Evolutionary conservation across 331 rosid genomes (phyloP), one percentile per base, ranked within the genome.

Genomic region (Acacia concinna): DNA sequence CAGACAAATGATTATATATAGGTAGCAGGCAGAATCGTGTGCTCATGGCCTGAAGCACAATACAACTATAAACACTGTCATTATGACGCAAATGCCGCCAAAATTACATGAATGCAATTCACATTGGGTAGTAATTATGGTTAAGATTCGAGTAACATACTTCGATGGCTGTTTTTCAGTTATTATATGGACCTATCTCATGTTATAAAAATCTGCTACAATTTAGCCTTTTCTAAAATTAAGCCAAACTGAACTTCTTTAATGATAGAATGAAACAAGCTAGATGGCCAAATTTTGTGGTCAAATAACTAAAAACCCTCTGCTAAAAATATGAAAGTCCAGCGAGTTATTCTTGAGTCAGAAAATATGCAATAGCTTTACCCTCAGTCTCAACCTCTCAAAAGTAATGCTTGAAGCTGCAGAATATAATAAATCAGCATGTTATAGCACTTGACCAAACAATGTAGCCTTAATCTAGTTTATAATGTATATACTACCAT

Each of bases 1-100:
- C 65, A 63, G 68, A 21, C 67, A 31, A 62, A 31, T 5, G 56
- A 31, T 34, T 38, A 67, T 81, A 73, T 44, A 38, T 34, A 23
- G 63, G 80, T 57, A 47, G 80, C 30, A 31, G 72, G 37, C 40
- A 8, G 12, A 84, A 73, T 56, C 21, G 73, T 27, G 74, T 68
- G 81, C 73, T 57, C 38, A 28, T 34, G 23, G 23, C 80, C 84
- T 82, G 82, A 71, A 68, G 73, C 57, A 49, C 76, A 70, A 73
- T 71, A 51, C 30, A 67, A 66, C 51, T 41, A 35, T 35, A 30
- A 78, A 35, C 40, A 60, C 4, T 2, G 35, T 25, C 65, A 57
- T 57, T 27, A 27, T 25, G 65, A 57, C 18, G 34, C 34, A 57
- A 57, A 27, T 12, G 65, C 34, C 65, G 27, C 18, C 35, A 59